phyloP scores from a whole-genome alignment of 1,284 basidiomycete species.

The Marasmius sp. region DNA sequence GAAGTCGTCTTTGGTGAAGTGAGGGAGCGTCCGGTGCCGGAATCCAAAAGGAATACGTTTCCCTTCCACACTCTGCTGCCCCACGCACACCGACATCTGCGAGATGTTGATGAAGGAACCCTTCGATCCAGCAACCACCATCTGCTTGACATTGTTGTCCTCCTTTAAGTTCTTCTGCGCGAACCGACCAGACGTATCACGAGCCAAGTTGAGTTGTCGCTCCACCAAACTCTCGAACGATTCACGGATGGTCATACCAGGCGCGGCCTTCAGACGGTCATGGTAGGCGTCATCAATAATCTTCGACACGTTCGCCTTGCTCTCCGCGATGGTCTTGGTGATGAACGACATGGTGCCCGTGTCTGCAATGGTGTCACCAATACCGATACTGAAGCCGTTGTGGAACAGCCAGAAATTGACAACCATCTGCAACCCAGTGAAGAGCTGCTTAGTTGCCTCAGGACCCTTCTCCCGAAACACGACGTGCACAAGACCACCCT shows the following conservation, averaged over 20 bases:
- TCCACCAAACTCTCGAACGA: conserved; percentile 53
- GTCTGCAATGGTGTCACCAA: conserved; percentile 98
- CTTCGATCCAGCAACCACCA: conserved; percentile 99
- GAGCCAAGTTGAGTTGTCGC: conserved; percentile 90
- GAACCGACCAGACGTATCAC: conserved; percentile 93
- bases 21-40: conserved; percentile 93
- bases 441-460: conserved; percentile 88
- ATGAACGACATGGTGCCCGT: conserved; percentile 86
- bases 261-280: no score
- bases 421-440: conserved; percentile 92
- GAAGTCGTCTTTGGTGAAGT: conserved; percentile 99
- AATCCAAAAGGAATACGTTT: conserved; percentile 99
- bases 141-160: conserved; percentile 99
- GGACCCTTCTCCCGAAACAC: conserved; percentile 98
- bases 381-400: conserved; percentile 98
- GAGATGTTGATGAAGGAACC: conserved; percentile 99
- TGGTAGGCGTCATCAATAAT: conserved; percentile 81
- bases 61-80: conserved; percentile 98
- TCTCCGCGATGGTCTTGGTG: conserved; percentile 79
- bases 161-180: conserved; percentile 96
- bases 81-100: conserved; percentile 99
- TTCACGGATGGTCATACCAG: no score
- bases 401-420: conserved; percentile 99
- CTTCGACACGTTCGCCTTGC: conserved; percentile 71
- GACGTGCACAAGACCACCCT: conserved; percentile 94